Evolutionary conservation across 371 early-diverging fungal species (phyloP).

Genomic region (Syncephalastrum contaminatum): DNA sequence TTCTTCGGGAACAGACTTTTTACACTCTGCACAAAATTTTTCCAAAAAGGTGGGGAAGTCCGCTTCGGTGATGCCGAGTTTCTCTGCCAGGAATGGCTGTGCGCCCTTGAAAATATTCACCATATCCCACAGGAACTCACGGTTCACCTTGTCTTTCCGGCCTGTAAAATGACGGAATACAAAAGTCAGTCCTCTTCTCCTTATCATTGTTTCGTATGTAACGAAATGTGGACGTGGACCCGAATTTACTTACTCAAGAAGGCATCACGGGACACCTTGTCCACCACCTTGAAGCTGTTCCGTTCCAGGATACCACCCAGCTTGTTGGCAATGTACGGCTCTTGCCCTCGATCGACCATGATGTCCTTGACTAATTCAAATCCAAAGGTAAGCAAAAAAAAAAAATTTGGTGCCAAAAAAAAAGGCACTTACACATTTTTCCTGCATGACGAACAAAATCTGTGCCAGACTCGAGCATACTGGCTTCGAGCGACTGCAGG

Average conservation of each 20-base stretch:
- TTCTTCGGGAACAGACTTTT: constrained; percentile 10
- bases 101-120: constrained; percentile 15
- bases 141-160: constrained; percentile 14
- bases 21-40: constrained; percentile 14
- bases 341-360: constrained; percentile 38
- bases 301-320: constrained; percentile 28
- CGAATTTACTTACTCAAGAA: constrained; percentile 13
- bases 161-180: constrained; percentile 6
- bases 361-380: constrained; percentile 23
- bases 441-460: constrained; percentile 13
- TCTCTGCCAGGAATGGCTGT: constrained; percentile 20
- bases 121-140: constrained; percentile 22
- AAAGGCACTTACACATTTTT: constrained; percentile 3
- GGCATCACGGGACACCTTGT: constrained; percentile 18
- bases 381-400: constrained; percentile 1
- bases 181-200: constrained; percentile 1
- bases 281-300: constrained; percentile 27
- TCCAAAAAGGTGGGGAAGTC: constrained; percentile 16
- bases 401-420: constrained; percentile 26
- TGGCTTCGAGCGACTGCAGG: constrained; percentile 52
- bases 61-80: constrained; percentile 18
- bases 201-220: constrained; percentile 1
- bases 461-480: constrained; percentile 26
- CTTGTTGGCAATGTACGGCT: constrained; percentile 47
- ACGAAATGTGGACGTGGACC: not conserved